Conservation (phyloP, 192 early-diverging fungal genomes). For the Chytriomyces confervae region DNA sequence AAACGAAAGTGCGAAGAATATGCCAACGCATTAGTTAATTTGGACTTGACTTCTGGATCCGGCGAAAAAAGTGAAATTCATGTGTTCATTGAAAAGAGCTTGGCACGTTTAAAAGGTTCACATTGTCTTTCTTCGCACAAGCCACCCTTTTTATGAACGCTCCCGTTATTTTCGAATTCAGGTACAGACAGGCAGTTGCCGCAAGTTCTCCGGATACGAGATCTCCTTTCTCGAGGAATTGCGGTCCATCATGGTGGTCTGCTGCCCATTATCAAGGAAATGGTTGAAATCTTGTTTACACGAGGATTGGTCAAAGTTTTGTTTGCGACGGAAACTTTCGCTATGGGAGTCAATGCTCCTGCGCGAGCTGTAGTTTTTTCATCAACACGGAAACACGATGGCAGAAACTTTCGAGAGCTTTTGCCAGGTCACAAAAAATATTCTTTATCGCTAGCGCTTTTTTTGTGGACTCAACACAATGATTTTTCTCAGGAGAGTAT, state of each 20-base stretch:
- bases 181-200: conserved; percentile 85
- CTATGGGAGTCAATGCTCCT: conserved; percentile 99
- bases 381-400: conserved; percentile 90
- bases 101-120: conserved; percentile 75
- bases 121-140: background rate
- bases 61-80: conserved; percentile 86
- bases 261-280: conserved; percentile 97
- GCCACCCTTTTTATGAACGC: background rate
- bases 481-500: conserved; percentile 77
- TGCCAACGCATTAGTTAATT: conserved; percentile 73
- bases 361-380: conserved; percentile 94
- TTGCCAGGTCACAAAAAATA: conserved; percentile 67
- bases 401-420: conserved; percentile 82
- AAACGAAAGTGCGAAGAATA: conserved; percentile 95
- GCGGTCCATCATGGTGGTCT: conserved; percentile 97
- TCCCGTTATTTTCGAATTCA: background rate
- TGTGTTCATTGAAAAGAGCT: conserved; percentile 80
- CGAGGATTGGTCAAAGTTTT: conserved; percentile 87
- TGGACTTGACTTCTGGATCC: conserved; percentile 78
- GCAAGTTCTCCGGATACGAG: conserved; percentile 84
- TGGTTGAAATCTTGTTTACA: conserved; percentile 95
- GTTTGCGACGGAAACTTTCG: conserved; percentile 99
- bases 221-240: conserved; percentile 87
- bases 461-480: conserved; percentile 26
- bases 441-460: background rate